These are phyloP conservation scores for Alternaria sp. DNA, from an alignment of 2,329 filamentous ascomycete species.

Conservation along the genomic window DNA sequence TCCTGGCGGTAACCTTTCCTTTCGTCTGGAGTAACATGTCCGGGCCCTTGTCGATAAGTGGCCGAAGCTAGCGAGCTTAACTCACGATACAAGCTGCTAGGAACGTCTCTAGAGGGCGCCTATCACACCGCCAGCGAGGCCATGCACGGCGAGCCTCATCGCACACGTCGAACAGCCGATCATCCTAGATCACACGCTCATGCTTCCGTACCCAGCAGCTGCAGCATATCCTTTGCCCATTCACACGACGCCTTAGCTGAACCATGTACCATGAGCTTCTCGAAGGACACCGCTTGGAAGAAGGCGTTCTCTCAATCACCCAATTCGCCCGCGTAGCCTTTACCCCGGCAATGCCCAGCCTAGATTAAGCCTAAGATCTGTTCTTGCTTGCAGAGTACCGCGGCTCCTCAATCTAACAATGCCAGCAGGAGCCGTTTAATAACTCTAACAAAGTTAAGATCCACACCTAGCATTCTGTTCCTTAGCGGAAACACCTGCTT, in stretches of 20 bases:
- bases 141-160: conserved; percentile 24
- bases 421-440: conserved; percentile 30
- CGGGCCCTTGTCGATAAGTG: conserved; percentile 27
- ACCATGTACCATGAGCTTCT: conserved; percentile 33
- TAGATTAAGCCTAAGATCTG: conserved; percentile 48
- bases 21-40: conserved; percentile 26
- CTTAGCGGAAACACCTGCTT: conserved; percentile 12
- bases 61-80: conserved; percentile 14
- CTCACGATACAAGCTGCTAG: conserved; percentile 26
- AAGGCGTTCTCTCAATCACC: conserved; percentile 27
- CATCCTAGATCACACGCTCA: conserved; percentile 35
- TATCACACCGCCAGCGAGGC: conserved; percentile 33
- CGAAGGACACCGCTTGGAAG: conserved; percentile 39
- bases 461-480: conserved; percentile 31
- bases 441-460: conserved; percentile 43
- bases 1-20: conserved; percentile 11
- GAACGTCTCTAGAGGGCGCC: conserved; percentile 9
- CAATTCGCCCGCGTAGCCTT: conserved; percentile 28
- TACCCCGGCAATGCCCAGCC: conserved; percentile 26
- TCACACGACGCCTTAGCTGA: conserved; percentile 11
- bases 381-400: neutral
- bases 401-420: conserved; percentile 21
- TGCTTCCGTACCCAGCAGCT: conserved; percentile 17
- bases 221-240: conserved; percentile 16
- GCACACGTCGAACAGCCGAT: conserved; percentile 22